phyloP scores from a whole-genome alignment of 2,329 filamentous ascomycete genomes.

The Neofusicoccum parvum region DNA sequence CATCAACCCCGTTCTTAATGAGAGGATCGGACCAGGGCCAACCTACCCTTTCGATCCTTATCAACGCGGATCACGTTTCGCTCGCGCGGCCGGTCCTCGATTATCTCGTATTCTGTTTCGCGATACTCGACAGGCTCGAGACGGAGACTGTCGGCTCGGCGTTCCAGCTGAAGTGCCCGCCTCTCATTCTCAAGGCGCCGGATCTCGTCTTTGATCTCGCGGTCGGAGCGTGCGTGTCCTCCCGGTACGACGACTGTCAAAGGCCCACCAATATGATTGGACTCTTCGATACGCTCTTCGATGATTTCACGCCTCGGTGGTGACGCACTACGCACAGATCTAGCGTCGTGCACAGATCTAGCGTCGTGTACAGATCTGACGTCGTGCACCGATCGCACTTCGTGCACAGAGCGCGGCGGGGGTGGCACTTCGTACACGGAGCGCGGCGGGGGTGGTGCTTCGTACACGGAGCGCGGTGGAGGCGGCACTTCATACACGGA shows the following conservation, averaged over 20 bases:
- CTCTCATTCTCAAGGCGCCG: conserved; percentile 69
- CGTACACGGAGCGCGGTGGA: neutral
- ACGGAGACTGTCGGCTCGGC: conserved; percentile 41
- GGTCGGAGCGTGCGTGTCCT: conserved; percentile 50
- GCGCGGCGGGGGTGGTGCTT: neutral
- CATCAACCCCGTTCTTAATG: conserved; percentile 41
- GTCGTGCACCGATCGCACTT: conserved; percentile 28
- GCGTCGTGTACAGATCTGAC: conserved; percentile 33
- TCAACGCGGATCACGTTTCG: conserved; percentile 69
- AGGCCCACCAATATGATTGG: conserved; percentile 49
- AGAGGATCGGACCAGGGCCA: conserved; percentile 80
- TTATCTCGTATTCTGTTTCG: conserved; percentile 60
- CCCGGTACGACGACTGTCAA: conserved; percentile 54
- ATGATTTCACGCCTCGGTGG: conserved; percentile 32
- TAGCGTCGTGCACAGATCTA: conserved; percentile 31
- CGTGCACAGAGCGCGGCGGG: conserved; percentile 28
- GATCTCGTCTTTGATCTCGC: conserved; percentile 74
- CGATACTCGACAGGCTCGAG: conserved; percentile 28
- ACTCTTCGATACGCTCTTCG: conserved; percentile 49
- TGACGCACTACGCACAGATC: conserved; percentile 36
- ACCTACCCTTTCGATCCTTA: conserved; percentile 95
- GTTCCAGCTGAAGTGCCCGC: conserved; percentile 59
- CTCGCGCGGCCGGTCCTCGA: conserved; percentile 58
- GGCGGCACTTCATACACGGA: neutral
- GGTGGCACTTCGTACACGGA: too few species aligned